Conservation (phyloP, 202 grass and related monocot genomes). For the Saccharum hybrid region DNA sequence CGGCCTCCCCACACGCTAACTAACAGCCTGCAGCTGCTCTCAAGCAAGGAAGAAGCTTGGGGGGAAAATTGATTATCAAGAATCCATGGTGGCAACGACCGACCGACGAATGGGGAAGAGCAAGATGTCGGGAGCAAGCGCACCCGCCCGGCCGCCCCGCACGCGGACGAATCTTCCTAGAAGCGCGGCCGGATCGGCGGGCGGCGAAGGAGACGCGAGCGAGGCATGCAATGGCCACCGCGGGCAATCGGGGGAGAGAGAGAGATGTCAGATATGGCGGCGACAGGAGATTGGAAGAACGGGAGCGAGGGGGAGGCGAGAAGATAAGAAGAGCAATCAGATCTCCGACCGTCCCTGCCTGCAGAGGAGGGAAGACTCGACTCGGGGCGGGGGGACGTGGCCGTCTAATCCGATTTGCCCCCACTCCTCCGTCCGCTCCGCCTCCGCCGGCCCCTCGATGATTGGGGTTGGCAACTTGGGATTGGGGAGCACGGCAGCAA, state of each 20-base stretch:
- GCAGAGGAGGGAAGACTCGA: neutral
- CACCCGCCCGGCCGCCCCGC: neutral
- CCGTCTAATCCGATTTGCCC: slow-evolving; percentile 28
- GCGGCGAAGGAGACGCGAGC: neutral
- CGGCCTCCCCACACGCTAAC: neutral
- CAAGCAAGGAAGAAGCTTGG: neutral
- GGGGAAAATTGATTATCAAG: neutral
- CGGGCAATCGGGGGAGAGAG: neutral
- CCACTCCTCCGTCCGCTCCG: neutral
- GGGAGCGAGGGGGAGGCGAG: neutral
- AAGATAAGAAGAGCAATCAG: slow-evolving; percentile 14
- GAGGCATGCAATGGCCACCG: neutral
- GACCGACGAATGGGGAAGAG: neutral
- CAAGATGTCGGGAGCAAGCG: neutral
- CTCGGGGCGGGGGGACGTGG: slow-evolving; percentile 6
- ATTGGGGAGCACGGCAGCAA: too few species aligned
- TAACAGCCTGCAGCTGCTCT: too few species aligned
- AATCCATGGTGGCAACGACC: neutral
- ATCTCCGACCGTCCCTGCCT: neutral
- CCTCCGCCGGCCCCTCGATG: too few species aligned
- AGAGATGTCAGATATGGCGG: neutral
- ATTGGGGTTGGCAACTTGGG: too few species aligned
- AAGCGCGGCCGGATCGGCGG: too few species aligned
- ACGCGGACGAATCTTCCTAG: neutral
- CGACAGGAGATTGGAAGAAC: neutral